These are phyloP conservation scores for Strobilomyces dryophilus DNA, from an alignment of 768 basidiomycete species.

Conservation along the genomic window DNA sequence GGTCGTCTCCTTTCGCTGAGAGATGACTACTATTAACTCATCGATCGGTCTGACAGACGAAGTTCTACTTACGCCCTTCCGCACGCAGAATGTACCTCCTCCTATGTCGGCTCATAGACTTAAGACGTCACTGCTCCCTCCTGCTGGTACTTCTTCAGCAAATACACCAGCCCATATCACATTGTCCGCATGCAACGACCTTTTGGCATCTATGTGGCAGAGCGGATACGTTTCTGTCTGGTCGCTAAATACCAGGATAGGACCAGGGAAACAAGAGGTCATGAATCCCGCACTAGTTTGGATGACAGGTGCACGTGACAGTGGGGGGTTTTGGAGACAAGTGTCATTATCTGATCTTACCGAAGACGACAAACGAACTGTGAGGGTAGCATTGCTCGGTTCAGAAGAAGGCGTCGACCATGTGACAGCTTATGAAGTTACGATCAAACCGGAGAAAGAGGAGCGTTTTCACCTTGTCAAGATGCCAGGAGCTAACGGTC, in stretches of 20 bases:
- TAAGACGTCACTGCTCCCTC: slow-evolving; percentile 18
- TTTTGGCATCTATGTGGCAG: slow-evolving; percentile 66
- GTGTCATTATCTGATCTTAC: slow-evolving; percentile 17
- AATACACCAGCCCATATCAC: slow-evolving; percentile 60
- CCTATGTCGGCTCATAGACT: slow-evolving; percentile 79
- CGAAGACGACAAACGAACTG: not conserved
- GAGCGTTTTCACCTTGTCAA: slow-evolving; percentile 5
- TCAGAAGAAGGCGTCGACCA: slow-evolving; percentile 32
- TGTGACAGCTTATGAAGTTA: slow-evolving; percentile 27
- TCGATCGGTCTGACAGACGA: slow-evolving; percentile 42
- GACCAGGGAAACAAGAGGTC: slow-evolving; percentile 51
- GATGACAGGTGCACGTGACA: slow-evolving; percentile 23
- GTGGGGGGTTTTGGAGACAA: slow-evolving; percentile 27
- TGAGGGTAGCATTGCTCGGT: slow-evolving; percentile 39
- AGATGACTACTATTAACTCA: not conserved
- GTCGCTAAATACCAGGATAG: slow-evolving; percentile 60
- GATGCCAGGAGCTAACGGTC: slow-evolving; percentile 42
- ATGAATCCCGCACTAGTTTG: slow-evolving; percentile 50
- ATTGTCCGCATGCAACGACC: slow-evolving; percentile 55
- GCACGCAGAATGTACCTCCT: slow-evolving; percentile 94
- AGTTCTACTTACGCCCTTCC: slow-evolving; percentile 87
- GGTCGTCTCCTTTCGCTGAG: slow-evolving; percentile 41
- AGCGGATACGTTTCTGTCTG: slow-evolving; percentile 66
- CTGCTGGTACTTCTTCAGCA: slow-evolving; percentile 1
- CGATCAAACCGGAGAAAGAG: slow-evolving; percentile 1